Evolutionary conservation across 2,329 filamentous ascomycete genomes (phyloP).

Genomic region (Parascedosporium putredinis): DNA sequence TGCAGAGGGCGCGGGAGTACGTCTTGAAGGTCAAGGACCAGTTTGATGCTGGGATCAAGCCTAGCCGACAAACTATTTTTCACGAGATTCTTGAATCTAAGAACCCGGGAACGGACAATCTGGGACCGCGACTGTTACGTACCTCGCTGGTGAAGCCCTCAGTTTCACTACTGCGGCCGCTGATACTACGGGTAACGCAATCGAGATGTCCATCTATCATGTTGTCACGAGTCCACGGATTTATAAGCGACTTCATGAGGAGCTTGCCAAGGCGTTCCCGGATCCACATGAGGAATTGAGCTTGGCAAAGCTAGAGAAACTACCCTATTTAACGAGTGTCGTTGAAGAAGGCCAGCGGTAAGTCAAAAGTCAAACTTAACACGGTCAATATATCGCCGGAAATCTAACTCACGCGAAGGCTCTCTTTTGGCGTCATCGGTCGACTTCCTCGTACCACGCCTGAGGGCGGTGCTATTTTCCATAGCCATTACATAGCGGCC

Average conservation of each 20-base stretch:
- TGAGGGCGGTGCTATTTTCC: neutral
- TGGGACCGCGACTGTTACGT: conserved; percentile 13
- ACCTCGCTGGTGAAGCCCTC: conserved; percentile 23
- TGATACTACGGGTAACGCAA: conserved; percentile 23
- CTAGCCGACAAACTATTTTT: conserved; percentile 19
- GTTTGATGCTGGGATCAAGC: conserved; percentile 4
- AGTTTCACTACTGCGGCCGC: conserved; percentile 24
- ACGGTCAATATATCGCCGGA: neutral
- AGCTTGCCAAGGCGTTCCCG: conserved; percentile 17
- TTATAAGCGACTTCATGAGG: conserved; percentile 20
- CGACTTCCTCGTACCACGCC: neutral
- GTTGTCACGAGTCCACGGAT: conserved; percentile 21
- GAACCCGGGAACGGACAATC: conserved; percentile 23
- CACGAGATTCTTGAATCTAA: conserved; percentile 18
- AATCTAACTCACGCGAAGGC: neutral
- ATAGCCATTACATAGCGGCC: neutral
- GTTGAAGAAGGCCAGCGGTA: conserved; percentile 26
- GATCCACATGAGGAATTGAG: neutral
- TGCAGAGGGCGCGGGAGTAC: neutral
- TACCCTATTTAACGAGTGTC: conserved; percentile 27
- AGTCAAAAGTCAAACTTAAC: neutral
- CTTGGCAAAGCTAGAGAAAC: conserved; percentile 19
- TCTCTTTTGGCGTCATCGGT: neutral
- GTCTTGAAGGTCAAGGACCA: neutral
- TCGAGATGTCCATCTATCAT: conserved; percentile 24